Evolutionary conservation across 768 basidiomycete species (phyloP).

Genomic region (Suillus subalutaceus): DNA sequence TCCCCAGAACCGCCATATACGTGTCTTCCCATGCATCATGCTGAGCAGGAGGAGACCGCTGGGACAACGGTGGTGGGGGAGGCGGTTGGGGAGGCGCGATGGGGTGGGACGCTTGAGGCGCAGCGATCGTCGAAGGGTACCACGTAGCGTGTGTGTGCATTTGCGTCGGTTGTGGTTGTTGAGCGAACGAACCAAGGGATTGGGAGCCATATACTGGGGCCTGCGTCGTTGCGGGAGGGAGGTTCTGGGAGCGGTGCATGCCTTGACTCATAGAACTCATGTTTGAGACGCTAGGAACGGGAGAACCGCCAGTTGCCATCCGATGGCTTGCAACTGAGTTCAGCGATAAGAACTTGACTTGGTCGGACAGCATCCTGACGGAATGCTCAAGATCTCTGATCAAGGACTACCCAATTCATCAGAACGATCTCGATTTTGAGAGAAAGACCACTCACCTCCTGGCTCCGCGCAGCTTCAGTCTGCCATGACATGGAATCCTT

Average conservation of each 20-base stretch:
- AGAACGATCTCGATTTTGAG: conserved; percentile 12
- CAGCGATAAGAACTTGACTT: conserved; percentile 77
- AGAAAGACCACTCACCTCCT: conserved; percentile 60
- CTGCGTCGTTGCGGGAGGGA: conserved; percentile 42
- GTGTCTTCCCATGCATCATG: conserved; percentile 84
- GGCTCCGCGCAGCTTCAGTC: conserved; percentile 71
- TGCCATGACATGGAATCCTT: conserved; percentile 84
- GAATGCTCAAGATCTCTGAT: conserved; percentile 83
- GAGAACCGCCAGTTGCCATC: conserved; percentile 34
- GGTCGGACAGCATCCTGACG: conserved; percentile 74
- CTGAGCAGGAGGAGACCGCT: conserved; percentile 55
- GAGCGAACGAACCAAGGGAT: conserved; percentile 30
- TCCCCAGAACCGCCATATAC: conserved; percentile 75
- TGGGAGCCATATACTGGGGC: conserved; percentile 32
- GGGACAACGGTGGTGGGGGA: conserved; percentile 42
- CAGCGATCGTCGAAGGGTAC: conserved; percentile 67
- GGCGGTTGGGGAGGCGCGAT: conserved; percentile 64
- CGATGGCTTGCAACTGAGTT: conserved; percentile 47
- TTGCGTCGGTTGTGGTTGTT: conserved; percentile 33
- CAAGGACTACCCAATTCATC: conserved; percentile 48
- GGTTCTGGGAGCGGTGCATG: conserved; percentile 39
- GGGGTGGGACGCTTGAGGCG: conserved; percentile 82
- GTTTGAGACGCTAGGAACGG: conserved; percentile 23
- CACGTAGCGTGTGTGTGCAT: conserved; percentile 42
- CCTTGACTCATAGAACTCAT: conserved; percentile 42